Evolutionary conservation across 208 protist species (phyloP).

Genomic region (Leishmania turanica): DNA sequence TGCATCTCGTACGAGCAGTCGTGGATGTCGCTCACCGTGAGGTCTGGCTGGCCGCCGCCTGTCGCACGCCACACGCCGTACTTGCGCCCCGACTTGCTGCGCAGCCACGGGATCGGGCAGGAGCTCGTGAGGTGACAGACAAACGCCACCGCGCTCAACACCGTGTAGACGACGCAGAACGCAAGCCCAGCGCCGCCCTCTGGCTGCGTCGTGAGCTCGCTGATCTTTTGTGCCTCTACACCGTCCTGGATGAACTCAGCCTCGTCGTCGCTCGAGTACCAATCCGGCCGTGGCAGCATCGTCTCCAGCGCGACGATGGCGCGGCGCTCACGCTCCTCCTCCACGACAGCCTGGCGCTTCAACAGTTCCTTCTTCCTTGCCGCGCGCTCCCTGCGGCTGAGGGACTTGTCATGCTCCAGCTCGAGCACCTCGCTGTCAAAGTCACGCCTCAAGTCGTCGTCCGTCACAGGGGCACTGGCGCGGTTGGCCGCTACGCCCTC

Average conservation of each 20-base stretch:
- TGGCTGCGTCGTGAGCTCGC: slow-evolving; percentile 37
- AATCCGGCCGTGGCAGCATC: slow-evolving; percentile 46
- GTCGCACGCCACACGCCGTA: slow-evolving; percentile 52
- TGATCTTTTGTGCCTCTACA: slow-evolving; percentile 28
- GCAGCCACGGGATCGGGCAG: slow-evolving; percentile 52
- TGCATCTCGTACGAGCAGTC: slow-evolving; percentile 60
- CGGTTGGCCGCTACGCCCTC: slow-evolving; percentile 7
- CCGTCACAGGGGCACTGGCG: slow-evolving; percentile 17
- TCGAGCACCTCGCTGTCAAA: slow-evolving; percentile 32
- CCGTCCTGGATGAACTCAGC: slow-evolving; percentile 23
- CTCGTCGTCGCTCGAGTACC: slow-evolving; percentile 58
- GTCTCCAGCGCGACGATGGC: slow-evolving; percentile 38
- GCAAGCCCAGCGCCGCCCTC: slow-evolving; percentile 20
- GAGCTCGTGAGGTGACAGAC: slow-evolving; percentile 46
- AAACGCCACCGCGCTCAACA: slow-evolving; percentile 32
- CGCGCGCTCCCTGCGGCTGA: slow-evolving; percentile 23
- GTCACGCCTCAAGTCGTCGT: slow-evolving; percentile 30
- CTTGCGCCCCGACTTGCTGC: slow-evolving; percentile 25
- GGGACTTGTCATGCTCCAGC: slow-evolving; percentile 14
- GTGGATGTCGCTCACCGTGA: slow-evolving; percentile 34
- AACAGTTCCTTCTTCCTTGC: slow-evolving; percentile 29
- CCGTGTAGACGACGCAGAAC: slow-evolving; percentile 34
- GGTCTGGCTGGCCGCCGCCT: slow-evolving; percentile 34
- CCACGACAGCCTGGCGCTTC: slow-evolving; percentile 22
- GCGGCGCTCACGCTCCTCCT: slow-evolving; percentile 33